Base-by-base conservation (phyloP, 2,329 filamentous ascomycete genomes). In the Pestalotiopsis sp. region DNA sequence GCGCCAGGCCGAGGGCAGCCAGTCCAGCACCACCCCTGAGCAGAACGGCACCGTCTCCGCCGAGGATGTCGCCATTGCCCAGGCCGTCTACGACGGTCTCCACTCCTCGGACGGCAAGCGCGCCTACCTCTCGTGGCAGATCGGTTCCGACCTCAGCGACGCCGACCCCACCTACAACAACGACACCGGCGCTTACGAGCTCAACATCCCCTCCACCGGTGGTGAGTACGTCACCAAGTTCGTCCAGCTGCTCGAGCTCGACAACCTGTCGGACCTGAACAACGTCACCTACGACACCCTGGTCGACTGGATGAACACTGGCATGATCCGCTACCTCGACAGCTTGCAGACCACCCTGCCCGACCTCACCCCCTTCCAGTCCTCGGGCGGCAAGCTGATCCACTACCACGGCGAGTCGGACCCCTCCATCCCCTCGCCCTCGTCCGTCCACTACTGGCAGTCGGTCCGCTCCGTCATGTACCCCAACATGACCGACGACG, bases 281-380 rank as follows among this genome's bases (percentile, higher is more conserved):
- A 76, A 79, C 67, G 82, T 88, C 31, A 88, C 86, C 20, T 89
- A 88, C 75, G 86, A 89, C 73, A 88, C 84, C 0, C 80, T 89
- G 4, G 80, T 81, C n/a, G 80, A 81, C 17, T 89, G 85, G 85
- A 89, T 88, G 80, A 76, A 80, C 52, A 79, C 75, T 4, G 86
- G 82, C 5, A 81, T 83, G 80, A 73, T 83, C 61, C 79, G 79
- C 52, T 90, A 86, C 76, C 69, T 79, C 38, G 84, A 87, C 72
- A 83, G 75, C 62, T 79, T 88, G 64, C 45, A 58, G 20, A 69
- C 68, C 17, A 76, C 70, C 13, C 75, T 67, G 63, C 70, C 81
- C n/a, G 81, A 80, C 74, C 79, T 79, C 27, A 76, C 75, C 73
- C 74, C 71, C 14, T 78, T 79, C 63, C 73, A 78, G 65, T 71